Percentiles rank a stretch among this genome's conserved stretches.
phyloP scores from a whole-genome alignment of 2,329 filamentous ascomycete species.

The Penicillium sp. region DNA sequence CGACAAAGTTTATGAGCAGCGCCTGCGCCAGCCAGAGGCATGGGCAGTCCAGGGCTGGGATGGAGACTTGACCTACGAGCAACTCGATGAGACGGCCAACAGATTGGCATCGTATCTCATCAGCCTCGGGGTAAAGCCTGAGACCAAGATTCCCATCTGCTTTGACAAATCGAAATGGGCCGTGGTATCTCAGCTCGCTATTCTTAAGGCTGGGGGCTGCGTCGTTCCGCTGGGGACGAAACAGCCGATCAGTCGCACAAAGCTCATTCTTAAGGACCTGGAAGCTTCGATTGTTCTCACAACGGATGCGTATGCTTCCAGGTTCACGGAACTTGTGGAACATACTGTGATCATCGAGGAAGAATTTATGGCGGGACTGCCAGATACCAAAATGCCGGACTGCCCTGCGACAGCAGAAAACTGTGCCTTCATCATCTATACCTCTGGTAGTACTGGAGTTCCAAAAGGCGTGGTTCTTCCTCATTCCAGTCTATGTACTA shows the following conservation, averaged over 20 bases:
- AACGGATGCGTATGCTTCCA: conserved; percentile 3
- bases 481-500: conserved; percentile 52
- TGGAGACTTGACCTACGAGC: conserved; percentile 33
- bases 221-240: conserved; percentile 38
- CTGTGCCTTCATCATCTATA: conserved; percentile 73
- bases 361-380: conserved; percentile 39
- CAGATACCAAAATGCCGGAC: not conserved
- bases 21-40: conserved; percentile 1
- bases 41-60: conserved; percentile 13
- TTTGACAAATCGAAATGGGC: conserved; percentile 38
- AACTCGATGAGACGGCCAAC: conserved; percentile 25
- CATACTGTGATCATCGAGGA: conserved; percentile 70
- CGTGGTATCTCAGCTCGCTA: conserved; percentile 35
- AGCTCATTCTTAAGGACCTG: conserved; percentile 29
- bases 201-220: conserved; percentile 35
- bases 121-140: conserved; percentile 34
- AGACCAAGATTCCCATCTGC: conserved; percentile 29
- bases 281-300: conserved; percentile 26
- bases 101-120: conserved; percentile 26
- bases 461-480: conserved; percentile 84
- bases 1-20: conserved; percentile 9
- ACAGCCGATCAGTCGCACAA: conserved; percentile 32
- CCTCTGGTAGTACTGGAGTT: conserved; percentile 80
- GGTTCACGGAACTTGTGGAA: conserved; percentile 2
- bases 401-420: conserved; percentile 11